Evolutionary conservation across 2,329 filamentous ascomycete genomes (phyloP).

Genomic region (Rutstroemia sp.): DNA sequence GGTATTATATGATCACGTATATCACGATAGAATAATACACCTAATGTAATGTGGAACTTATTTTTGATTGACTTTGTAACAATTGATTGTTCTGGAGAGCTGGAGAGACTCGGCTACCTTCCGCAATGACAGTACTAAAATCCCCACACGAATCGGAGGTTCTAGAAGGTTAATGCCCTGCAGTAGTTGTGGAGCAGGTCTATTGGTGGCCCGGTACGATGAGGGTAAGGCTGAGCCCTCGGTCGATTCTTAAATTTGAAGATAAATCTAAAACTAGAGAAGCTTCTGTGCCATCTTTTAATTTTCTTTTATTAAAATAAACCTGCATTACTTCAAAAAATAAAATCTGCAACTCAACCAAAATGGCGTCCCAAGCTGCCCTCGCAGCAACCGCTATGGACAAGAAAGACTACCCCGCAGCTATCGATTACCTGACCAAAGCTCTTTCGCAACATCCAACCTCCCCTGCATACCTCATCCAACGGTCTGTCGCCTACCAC

Average conservation of each 20-base stretch:
- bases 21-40: neutral
- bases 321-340: neutral
- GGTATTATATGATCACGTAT: neutral
- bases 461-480: slow-evolving; percentile 74
- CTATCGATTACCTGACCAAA: slow-evolving; percentile 59
- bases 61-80: neutral
- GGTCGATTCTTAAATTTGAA: too few relatives aligned
- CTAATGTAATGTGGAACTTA: neutral
- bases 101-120: too few relatives aligned
- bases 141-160: too few relatives aligned
- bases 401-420: slow-evolving; percentile 55
- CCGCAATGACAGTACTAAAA: too few relatives aligned
- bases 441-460: slow-evolving; percentile 59
- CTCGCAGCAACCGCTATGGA: slow-evolving; percentile 54
- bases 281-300: too few relatives aligned
- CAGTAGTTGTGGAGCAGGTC: too few relatives aligned
- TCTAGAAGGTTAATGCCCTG: too few relatives aligned
- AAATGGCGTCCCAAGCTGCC: slow-evolving; percentile 43
- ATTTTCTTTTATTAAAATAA: too few relatives aligned
- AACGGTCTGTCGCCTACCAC: slow-evolving; percentile 72
- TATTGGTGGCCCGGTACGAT: too few relatives aligned
- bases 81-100: too few relatives aligned
- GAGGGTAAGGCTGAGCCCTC: too few relatives aligned
- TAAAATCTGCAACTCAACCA: neutral
- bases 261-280: too few relatives aligned